phyloP scores from a whole-genome alignment of 495 filamentous ascomycete genomes.

The Cenococcum geophilum region DNA sequence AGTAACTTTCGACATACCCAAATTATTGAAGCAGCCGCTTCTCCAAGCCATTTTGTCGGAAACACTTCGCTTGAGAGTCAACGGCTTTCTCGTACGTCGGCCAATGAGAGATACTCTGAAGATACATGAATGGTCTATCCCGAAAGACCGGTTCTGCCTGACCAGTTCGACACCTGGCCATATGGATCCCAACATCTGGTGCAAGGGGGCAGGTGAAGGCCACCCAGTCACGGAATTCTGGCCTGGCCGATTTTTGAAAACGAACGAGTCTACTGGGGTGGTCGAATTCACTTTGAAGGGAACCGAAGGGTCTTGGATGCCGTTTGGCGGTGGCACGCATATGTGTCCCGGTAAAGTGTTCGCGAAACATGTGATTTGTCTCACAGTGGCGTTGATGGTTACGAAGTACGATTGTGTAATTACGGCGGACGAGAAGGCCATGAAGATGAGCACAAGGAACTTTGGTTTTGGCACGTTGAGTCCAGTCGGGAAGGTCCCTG shows the following conservation, averaged over 20 bases:
- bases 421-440: conserved; percentile 13
- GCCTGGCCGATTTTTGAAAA: conserved; percentile 31
- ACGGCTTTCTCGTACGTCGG: conserved; percentile 33
- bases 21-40: conserved; percentile 28
- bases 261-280: conserved; percentile 10
- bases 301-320: conserved; percentile 37
- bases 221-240: conserved; percentile 34
- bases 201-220: conserved; percentile 28
- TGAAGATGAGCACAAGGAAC: not conserved
- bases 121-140: conserved; percentile 19
- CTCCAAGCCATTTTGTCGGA: conserved; percentile 37
- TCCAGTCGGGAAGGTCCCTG: conserved; percentile 2
- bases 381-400: conserved; percentile 30
- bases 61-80: conserved; percentile 34
- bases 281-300: conserved; percentile 29
- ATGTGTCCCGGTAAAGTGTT: conserved; percentile 37
- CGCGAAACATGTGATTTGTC: conserved; percentile 35
- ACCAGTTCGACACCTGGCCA: conserved; percentile 31
- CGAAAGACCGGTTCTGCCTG: conserved; percentile 19
- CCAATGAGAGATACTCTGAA: conserved; percentile 27
- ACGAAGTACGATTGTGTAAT: conserved; percentile 35
- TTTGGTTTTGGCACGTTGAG: conserved; percentile 6
- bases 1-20: conserved; percentile 27
- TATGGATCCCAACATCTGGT: conserved; percentile 33
- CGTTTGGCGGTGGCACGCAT: conserved; percentile 35